Evolutionary conservation across 2,329 filamentous ascomycete species (phyloP).

Genomic region (Proliferodiscus dingleyae): DNA sequence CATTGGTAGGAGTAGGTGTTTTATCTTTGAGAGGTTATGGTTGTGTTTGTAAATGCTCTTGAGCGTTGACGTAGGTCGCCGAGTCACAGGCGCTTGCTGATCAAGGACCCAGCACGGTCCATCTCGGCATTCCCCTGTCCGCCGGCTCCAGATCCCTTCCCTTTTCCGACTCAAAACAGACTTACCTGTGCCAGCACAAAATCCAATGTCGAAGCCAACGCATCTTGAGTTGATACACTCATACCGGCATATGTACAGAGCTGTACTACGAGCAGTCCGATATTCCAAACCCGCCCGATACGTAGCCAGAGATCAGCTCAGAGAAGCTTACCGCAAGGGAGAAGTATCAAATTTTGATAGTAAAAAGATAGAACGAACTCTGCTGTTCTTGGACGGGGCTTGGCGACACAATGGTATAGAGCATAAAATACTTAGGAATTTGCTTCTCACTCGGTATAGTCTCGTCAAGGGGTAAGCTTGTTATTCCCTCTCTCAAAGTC

Average conservation of each 20-base stretch:
- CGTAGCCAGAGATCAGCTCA: constrained; percentile 54
- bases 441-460: constrained; percentile 44
- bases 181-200: not conserved
- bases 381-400: constrained; percentile 66
- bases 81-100: not conserved
- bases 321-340: constrained; percentile 53
- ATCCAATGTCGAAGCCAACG: constrained; percentile 15
- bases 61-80: not conserved
- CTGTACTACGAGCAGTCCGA: constrained; percentile 63
- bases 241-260: constrained; percentile 67
- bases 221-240: constrained; percentile 49
- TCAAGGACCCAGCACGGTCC: too few species aligned
- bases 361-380: constrained; percentile 55
- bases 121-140: not conserved
- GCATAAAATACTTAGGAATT: constrained; percentile 66
- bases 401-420: constrained; percentile 60
- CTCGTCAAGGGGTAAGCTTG: constrained; percentile 11
- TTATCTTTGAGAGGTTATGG: not conserved
- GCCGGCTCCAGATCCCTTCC: too few species aligned
- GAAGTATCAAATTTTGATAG: constrained; percentile 41
- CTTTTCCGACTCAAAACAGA: too few species aligned
- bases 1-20: constrained; percentile 10
- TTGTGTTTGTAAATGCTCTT: too few species aligned
- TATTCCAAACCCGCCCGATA: constrained; percentile 65
- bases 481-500: not conserved